Conservation (phyloP, 306 rosid genomes). For the Macrotyloma uniflorum region DNA sequence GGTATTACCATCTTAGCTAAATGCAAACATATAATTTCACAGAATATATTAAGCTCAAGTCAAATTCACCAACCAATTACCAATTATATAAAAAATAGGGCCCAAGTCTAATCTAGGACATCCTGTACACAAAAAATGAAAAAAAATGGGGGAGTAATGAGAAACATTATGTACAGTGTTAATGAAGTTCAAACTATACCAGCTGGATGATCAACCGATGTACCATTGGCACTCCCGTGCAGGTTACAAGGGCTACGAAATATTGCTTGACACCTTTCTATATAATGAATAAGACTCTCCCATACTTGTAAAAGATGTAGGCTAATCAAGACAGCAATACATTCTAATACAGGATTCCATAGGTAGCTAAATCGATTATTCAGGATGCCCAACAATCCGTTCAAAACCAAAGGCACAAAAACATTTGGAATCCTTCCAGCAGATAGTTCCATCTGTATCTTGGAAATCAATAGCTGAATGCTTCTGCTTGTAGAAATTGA, state of each 20-base stretch:
- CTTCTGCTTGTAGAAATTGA: slow-evolving; percentile 74
- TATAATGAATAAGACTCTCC: slow-evolving; percentile 57
- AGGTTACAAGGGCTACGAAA: slow-evolving; percentile 49
- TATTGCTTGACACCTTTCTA: slow-evolving; percentile 51
- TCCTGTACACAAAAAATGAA: not conserved
- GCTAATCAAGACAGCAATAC: slow-evolving; percentile 74
- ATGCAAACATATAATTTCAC: not conserved
- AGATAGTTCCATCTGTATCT: slow-evolving; percentile 76
- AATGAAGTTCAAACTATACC: slow-evolving; percentile 52
- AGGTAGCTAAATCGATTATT: slow-evolving; percentile 73
- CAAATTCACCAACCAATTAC: slow-evolving; percentile 20
- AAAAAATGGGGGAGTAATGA: not conserved
- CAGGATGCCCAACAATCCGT: slow-evolving; percentile 74
- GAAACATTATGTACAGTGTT: slow-evolving; percentile 9
- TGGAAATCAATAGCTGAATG: slow-evolving; percentile 70
- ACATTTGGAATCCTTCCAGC: slow-evolving; percentile 61
- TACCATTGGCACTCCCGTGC: slow-evolving; percentile 38
- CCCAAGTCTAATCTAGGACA: not conserved
- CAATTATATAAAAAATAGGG: slow-evolving; percentile 5
- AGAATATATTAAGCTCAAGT: slow-evolving; percentile 1
- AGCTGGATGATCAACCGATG: slow-evolving; percentile 44
- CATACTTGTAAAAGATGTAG: slow-evolving; percentile 55
- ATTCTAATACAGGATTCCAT: slow-evolving; percentile 81
- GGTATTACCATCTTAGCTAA: slow-evolving; percentile 16
- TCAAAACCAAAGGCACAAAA: slow-evolving; percentile 72